Conservation (phyloP, 768 basidiomycete genomes). For the Hericium alpestre region DNA sequence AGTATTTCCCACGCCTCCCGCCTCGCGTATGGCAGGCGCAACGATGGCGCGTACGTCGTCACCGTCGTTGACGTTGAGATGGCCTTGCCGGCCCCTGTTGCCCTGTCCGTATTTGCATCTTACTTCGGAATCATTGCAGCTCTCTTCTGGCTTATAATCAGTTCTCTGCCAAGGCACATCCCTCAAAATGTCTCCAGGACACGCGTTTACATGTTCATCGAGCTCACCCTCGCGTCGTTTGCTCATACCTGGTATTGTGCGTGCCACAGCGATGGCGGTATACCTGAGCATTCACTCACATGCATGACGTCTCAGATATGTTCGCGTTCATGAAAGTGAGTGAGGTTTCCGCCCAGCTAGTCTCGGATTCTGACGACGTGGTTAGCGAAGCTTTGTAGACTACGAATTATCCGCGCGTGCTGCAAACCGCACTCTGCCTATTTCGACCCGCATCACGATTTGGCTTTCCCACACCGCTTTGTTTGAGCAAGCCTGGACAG, state of each 20-base stretch:
- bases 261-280: slow-evolving; percentile 9
- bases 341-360: not conserved
- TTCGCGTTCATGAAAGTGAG: slow-evolving; percentile 33
- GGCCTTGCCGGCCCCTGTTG: slow-evolving; percentile 8
- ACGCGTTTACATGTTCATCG: slow-evolving; percentile 9
- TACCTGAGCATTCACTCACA: not conserved
- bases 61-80: not conserved
- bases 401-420: slow-evolving; percentile 23
- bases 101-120: slow-evolving; percentile 21
- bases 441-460: slow-evolving; percentile 27
- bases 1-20: too few relatives aligned
- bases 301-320: slow-evolving; percentile 27
- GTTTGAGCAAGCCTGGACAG: slow-evolving; percentile 49
- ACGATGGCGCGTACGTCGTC: too few relatives aligned
- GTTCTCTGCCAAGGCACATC: slow-evolving; percentile 5
- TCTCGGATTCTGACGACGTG: not conserved
- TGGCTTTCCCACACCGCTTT: slow-evolving; percentile 48
- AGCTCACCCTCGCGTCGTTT: slow-evolving; percentile 26
- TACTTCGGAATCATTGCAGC: slow-evolving; percentile 25
- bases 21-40: too few relatives aligned
- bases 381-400: slow-evolving; percentile 45
- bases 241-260: slow-evolving; percentile 43
- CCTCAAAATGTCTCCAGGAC: slow-evolving; percentile 2
- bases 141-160: slow-evolving; percentile 21
- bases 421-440: not conserved